A percentile compares a stretch with the other conserved stretches of the same genome.
Evolutionary conservation across 73 alveolate genomes (phyloP).

Genomic region (Strombidium stylifer): DNA sequence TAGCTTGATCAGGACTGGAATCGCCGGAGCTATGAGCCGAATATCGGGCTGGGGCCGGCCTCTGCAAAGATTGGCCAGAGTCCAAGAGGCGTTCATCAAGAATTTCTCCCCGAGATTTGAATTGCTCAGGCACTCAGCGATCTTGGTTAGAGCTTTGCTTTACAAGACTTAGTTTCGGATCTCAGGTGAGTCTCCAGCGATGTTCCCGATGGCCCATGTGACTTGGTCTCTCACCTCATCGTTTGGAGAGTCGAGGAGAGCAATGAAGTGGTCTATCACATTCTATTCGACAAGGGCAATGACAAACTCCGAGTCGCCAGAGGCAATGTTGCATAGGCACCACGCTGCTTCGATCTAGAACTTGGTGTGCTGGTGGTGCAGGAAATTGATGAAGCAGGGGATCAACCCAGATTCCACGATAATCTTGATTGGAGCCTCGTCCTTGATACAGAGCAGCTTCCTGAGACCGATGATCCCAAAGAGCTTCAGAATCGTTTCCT

Average conservation of each 20-base stretch:
- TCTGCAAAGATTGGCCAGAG: conserved; percentile 92
- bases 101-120: conserved; percentile 62
- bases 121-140: conserved; percentile 68
- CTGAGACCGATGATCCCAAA: conserved; percentile 93
- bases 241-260: conserved; percentile 73
- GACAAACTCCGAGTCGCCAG: conserved; percentile 93
- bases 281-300: conserved; percentile 93
- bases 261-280: conserved; percentile 79
- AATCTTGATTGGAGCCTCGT: conserved; percentile 86
- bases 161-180: conserved; percentile 80
- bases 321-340: conserved; percentile 96
- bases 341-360: conserved; percentile 94
- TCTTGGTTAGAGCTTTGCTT: conserved; percentile 83
- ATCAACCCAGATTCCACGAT: conserved; percentile 87
- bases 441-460: conserved; percentile 82
- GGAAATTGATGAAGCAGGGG: conserved; percentile 81
- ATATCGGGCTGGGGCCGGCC: conserved; percentile 93
- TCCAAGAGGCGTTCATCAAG: conserved; percentile 91
- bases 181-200: conserved; percentile 91
- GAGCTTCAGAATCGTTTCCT: no score
- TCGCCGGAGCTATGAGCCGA: conserved; percentile 61
- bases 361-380: no score
- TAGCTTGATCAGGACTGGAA: conserved; percentile 80
- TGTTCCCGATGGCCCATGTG: conserved; percentile 97
- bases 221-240: conserved; percentile 90